Evolutionary conservation across 1,139 yeast genomes (phyloP).

Genomic region (Candida albicans): DNA sequence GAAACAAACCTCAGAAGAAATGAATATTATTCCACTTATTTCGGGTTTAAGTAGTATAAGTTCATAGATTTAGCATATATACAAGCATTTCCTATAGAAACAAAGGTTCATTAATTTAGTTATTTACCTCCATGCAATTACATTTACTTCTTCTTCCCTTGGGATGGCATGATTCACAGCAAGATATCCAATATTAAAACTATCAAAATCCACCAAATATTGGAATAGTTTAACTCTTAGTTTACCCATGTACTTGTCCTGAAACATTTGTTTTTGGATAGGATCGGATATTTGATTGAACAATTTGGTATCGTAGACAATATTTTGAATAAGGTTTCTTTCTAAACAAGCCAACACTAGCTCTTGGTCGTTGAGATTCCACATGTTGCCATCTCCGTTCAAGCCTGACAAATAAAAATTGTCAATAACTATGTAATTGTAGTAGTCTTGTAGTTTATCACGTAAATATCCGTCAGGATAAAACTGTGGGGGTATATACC

Average conservation of each 20-base stretch:
- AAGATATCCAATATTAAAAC: constrained; percentile 39
- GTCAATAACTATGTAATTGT: constrained; percentile 50
- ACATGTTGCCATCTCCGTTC: constrained; percentile 47
- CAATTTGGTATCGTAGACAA: constrained; percentile 19
- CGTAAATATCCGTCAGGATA: constrained; percentile 43
- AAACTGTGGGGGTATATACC: constrained; percentile 36
- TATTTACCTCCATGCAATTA: constrained; percentile 10
- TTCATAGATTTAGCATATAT: constrained; percentile 2
- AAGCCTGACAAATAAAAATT: constrained; percentile 47
- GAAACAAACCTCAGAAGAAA: constrained; percentile 7
- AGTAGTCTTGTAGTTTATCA: constrained; percentile 37
- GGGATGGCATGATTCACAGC: constrained; percentile 12
- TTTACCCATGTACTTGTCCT: constrained; percentile 18
- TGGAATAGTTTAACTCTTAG: constrained; percentile 29
- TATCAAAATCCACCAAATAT: constrained; percentile 35
- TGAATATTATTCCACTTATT: background rate
- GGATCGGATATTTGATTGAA: constrained; percentile 17
- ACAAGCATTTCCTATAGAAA: background rate
- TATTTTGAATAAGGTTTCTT: constrained; percentile 43
- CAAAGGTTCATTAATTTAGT: too few relatives aligned
- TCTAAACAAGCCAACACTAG: constrained; percentile 48
- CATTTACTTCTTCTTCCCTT: constrained; percentile 5
- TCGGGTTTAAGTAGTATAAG: background rate
- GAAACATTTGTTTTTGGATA: constrained; percentile 11
- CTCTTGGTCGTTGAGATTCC: constrained; percentile 46